phyloP scores from a whole-genome alignment of 306 rosid genomes.

The Casuarina cunninghamiana region DNA sequence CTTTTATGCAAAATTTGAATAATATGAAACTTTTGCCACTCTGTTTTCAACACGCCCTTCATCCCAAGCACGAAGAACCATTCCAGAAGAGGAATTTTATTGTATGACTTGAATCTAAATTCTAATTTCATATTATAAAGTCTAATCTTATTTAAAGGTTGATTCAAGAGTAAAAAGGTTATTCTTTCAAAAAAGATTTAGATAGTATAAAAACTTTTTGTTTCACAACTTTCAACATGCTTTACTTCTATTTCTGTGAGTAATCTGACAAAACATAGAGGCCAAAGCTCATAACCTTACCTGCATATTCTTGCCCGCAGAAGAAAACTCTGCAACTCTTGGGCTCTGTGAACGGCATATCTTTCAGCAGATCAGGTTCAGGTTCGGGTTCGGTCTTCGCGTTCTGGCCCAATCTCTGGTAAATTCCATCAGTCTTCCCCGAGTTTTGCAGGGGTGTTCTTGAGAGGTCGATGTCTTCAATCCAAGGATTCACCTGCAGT shows the following conservation, averaged over 20 bases:
- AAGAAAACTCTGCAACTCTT: slow-evolving; percentile 88
- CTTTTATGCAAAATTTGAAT: too few relatives aligned
- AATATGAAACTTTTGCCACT: too few relatives aligned
- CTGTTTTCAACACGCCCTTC: too few relatives aligned
- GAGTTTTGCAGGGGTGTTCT: slow-evolving; percentile 78
- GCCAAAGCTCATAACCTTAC: slow-evolving; percentile 31
- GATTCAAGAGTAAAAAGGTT: too few relatives aligned
- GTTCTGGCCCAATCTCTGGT: slow-evolving; percentile 82
- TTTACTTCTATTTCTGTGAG: slow-evolving; percentile 4
- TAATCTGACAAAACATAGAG: slow-evolving; percentile 1
- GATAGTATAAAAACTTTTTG: too few relatives aligned
- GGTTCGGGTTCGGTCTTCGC: slow-evolving; percentile 87
- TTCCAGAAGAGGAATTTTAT: too few relatives aligned
- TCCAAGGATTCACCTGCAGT: slow-evolving; percentile 88
- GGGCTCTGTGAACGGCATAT: slow-evolving; percentile 84
- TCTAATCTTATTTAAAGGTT: too few relatives aligned
- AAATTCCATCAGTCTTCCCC: slow-evolving; percentile 61
- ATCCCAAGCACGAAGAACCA: too few relatives aligned
- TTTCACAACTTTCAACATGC: too few relatives aligned
- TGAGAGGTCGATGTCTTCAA: slow-evolving; percentile 84
- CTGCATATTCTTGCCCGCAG: slow-evolving; percentile 94
- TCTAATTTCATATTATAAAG: too few relatives aligned
- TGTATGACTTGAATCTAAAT: too few relatives aligned
- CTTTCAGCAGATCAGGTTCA: slow-evolving; percentile 73
- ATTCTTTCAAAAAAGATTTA: too few relatives aligned